Conservation (phyloP, 1,139 yeast genomes). For the Geotrichum histeridarum region DNA sequence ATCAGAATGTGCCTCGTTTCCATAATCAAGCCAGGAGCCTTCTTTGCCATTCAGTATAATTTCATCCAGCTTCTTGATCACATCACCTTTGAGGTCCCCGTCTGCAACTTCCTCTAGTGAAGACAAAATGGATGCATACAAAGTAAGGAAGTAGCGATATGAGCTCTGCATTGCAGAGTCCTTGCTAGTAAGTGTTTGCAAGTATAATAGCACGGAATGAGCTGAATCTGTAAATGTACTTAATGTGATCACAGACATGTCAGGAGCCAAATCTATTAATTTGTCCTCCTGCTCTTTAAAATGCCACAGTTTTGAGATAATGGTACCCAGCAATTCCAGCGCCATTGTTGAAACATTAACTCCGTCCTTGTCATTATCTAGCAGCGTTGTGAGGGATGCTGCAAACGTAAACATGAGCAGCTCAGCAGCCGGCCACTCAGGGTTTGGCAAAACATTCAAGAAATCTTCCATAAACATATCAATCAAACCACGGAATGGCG, state of each 20-base stretch:
- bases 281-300: constrained; percentile 20
- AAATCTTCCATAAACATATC: constrained; percentile 57
- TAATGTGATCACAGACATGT: constrained; percentile 18
- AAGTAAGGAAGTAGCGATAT: constrained; percentile 20
- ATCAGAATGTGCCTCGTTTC: constrained; percentile 3
- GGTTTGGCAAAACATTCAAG: constrained; percentile 44
- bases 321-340: constrained; percentile 52
- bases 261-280: constrained; percentile 15
- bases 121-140: constrained; percentile 19
- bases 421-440: constrained; percentile 62
- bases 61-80: constrained; percentile 6
- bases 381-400: constrained; percentile 39
- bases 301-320: constrained; percentile 45
- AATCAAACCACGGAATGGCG: constrained; percentile 35
- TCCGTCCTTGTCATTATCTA: constrained; percentile 22
- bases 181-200: constrained; percentile 20
- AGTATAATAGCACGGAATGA: constrained; percentile 18
- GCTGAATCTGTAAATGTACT: constrained; percentile 12
- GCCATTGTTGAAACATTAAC: constrained; percentile 33
- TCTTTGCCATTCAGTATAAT: constrained; percentile 20
- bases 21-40: constrained; percentile 20
- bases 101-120: constrained; percentile 14
- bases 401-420: constrained; percentile 44
- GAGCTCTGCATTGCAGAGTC: constrained; percentile 22
- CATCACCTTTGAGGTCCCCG: constrained; percentile 9